Evolutionary conservation across 441 rosid species (phyloP).

Genomic region (Jatropha multifida): DNA sequence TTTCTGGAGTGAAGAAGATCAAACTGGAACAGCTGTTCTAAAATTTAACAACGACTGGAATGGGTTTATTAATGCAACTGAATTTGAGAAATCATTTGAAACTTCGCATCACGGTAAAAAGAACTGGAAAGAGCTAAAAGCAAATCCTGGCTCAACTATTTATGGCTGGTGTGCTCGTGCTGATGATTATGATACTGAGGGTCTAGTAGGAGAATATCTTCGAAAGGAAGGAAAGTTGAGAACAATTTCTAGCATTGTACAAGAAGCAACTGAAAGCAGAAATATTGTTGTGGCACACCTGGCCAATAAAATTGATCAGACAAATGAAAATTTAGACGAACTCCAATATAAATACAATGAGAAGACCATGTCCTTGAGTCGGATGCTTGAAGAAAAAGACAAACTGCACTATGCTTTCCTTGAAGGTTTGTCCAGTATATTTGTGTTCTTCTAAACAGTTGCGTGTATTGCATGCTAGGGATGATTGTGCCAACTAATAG

Average conservation of each 20-base stretch:
- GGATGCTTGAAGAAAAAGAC: constrained; percentile 76
- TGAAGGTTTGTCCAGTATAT: constrained; percentile 51
- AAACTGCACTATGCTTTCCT: constrained; percentile 54
- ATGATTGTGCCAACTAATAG: not conserved
- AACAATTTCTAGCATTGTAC: constrained; percentile 52
- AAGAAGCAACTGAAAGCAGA: constrained; percentile 41
- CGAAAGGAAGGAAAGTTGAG: constrained; percentile 53
- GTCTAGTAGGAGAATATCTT: constrained; percentile 67
- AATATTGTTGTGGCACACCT: constrained; percentile 46
- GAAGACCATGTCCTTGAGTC: constrained; percentile 47
- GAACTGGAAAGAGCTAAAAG: constrained; percentile 47
- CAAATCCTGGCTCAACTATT: constrained; percentile 33
- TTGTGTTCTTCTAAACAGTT: not conserved
- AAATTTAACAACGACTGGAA: constrained; percentile 60
- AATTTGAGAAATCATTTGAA: constrained; percentile 67
- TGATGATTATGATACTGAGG: constrained; percentile 54
- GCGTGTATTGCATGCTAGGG: not conserved
- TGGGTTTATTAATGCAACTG: constrained; percentile 54
- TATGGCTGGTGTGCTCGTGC: constrained; percentile 86
- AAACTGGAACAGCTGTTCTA: constrained; percentile 48
- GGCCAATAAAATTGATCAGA: constrained; percentile 53
- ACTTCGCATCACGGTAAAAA: constrained; percentile 41
- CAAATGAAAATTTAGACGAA: constrained; percentile 55
- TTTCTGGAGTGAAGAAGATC: constrained; percentile 44
- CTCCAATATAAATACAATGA: constrained; percentile 53